Conservation (phyloP, 805 yeast genomes). For the Metschnikowia corniflorae region DNA sequence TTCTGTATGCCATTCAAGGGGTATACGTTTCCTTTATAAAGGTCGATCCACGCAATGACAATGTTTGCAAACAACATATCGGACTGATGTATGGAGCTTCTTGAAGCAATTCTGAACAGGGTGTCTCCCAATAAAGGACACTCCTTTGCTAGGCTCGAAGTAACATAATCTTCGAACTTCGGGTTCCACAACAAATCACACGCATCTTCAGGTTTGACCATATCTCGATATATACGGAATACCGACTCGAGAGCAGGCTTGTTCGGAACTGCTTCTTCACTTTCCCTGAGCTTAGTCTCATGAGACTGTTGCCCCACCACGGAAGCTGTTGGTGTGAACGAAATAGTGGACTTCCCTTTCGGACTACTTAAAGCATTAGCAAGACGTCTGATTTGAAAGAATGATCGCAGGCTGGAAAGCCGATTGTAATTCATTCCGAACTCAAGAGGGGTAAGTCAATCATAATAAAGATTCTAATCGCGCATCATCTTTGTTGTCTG, state of each 20-base stretch:
- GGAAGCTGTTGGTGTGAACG: constrained; percentile 29
- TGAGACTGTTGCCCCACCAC: constrained; percentile 27
- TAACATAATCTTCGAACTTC: constrained; percentile 27
- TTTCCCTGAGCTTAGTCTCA: constrained; percentile 26
- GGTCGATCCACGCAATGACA: constrained; percentile 28
- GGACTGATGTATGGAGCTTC: constrained; percentile 7
- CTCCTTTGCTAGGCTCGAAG: constrained; percentile 27
- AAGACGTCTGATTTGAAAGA: neutral
- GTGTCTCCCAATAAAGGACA: constrained; percentile 29
- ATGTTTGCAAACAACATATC: constrained; percentile 28
- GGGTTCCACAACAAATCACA: constrained; percentile 34
- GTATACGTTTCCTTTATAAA: constrained; percentile 21
- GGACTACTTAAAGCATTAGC: too few relatives aligned
- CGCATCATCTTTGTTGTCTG: too few relatives aligned
- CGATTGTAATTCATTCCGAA: too few relatives aligned
- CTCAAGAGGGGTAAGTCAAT: too few relatives aligned
- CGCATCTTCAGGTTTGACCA: constrained; percentile 31
- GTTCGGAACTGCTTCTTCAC: constrained; percentile 33
- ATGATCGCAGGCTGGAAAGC: neutral
- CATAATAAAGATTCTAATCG: too few relatives aligned
- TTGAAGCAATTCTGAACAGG: constrained; percentile 21
- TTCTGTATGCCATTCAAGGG: constrained; percentile 9
- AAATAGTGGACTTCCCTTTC: constrained; percentile 1
- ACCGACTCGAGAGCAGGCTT: constrained; percentile 21
- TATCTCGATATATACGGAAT: constrained; percentile 17